A percentile compares a stretch with the other conserved stretches of the same genome.
Evolutionary conservation across 2,329 filamentous ascomycete genomes (phyloP).

Genomic region (Stagonosporopsis cucurbitacearum): DNA sequence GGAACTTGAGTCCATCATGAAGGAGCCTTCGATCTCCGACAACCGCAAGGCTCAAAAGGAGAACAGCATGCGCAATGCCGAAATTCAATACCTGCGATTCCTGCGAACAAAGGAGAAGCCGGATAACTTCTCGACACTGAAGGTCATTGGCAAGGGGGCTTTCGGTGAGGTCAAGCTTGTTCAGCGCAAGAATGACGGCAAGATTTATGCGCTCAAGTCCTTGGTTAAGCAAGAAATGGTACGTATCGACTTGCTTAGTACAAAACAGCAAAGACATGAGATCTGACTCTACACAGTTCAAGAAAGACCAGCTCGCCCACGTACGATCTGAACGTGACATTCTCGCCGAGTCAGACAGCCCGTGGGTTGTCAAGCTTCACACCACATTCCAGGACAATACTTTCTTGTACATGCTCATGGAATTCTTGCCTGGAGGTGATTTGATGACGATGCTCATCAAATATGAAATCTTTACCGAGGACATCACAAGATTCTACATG

Average conservation of each 20-base stretch:
- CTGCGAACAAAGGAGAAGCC: slow-evolving; percentile 91
- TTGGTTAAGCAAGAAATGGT: slow-evolving; percentile 97
- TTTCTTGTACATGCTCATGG: slow-evolving; percentile 99
- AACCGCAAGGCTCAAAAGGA: slow-evolving; percentile 83
- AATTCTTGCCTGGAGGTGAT: slow-evolving; percentile 97
- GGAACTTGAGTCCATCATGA: slow-evolving; percentile 86
- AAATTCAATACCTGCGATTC: slow-evolving; percentile 92
- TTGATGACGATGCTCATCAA: slow-evolving; percentile 99
- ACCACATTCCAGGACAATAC: slow-evolving; percentile 97
- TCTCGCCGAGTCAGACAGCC: slow-evolving; percentile 97
- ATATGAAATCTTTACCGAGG: slow-evolving; percentile 99
- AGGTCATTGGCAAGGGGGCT: slow-evolving; percentile 98
- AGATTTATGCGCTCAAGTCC: slow-evolving; percentile 98
- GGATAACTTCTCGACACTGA: slow-evolving; percentile 93
- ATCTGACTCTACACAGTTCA: slow-evolving; percentile 66
- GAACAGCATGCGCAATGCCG: slow-evolving; percentile 82
- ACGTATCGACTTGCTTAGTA: slow-evolving; percentile 11
- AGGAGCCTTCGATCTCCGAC: slow-evolving; percentile 76
- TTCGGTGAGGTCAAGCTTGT: slow-evolving; percentile 99
- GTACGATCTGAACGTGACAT: slow-evolving; percentile 98
- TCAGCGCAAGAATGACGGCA: slow-evolving; percentile 93
- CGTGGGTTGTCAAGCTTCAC: slow-evolving; percentile 98
- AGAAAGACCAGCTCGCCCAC: slow-evolving; percentile 97
- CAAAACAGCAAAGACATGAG: background rate
- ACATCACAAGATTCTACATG: slow-evolving; percentile 99